Conservation (phyloP, 164 flowering plant species). For the Magnolia officinalis region DNA sequence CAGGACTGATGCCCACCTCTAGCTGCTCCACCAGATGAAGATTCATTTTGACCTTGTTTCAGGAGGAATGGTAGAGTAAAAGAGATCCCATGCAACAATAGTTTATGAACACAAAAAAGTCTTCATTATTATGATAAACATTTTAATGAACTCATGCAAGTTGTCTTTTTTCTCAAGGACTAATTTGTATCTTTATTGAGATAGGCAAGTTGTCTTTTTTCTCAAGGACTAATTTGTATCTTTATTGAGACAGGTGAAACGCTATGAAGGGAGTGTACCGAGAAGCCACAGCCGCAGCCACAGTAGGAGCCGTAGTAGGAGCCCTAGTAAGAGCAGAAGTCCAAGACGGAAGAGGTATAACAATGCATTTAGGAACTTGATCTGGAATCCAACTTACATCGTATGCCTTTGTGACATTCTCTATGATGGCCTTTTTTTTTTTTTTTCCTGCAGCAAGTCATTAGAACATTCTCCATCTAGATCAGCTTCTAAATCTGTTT, state of each 20-base stretch:
- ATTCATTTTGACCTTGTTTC: no score
- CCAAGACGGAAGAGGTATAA: conserved; percentile 28
- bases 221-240: not conserved
- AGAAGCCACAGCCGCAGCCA: conserved; percentile 48
- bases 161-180: not conserved
- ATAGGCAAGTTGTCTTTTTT: no score
- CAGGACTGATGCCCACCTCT: no score
- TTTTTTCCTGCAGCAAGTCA: conserved; percentile 51
- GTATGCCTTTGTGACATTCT: not conserved
- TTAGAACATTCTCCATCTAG: conserved; percentile 46
- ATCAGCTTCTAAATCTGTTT: conserved; percentile 46
- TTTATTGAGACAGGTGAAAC: conserved; percentile 48
- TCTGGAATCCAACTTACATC: not conserved
- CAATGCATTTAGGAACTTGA: not conserved
- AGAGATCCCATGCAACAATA: no score
- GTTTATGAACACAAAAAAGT: no score
- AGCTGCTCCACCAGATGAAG: no score
- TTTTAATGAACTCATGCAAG: no score
- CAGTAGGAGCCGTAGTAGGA: conserved; percentile 31
- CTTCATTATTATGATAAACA: no score
- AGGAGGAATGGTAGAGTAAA: not conserved
- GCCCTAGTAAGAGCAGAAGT: conserved; percentile 29
- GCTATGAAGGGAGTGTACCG: conserved; percentile 53
- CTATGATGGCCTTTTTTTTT: not conserved
- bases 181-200: conserved; percentile 2